phyloP scores from a whole-genome alignment of 2,329 filamentous ascomycete genomes.

The Colletotrichum cereale region DNA sequence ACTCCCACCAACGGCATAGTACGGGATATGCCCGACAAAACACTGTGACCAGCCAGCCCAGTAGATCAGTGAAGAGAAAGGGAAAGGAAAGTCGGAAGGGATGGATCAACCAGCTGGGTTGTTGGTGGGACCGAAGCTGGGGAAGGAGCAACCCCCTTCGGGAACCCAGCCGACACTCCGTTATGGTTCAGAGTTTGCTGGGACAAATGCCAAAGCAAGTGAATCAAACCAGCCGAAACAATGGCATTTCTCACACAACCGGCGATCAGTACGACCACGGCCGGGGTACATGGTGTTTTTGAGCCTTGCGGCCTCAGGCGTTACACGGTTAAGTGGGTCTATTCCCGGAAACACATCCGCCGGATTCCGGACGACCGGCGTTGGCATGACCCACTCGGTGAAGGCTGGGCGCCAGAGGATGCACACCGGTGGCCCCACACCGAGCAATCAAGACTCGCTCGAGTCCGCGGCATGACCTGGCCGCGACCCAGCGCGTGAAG shows the following conservation, averaged over 20 bases:
- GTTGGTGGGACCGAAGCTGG: slow-evolving; percentile 12
- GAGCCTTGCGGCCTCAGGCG: slow-evolving; percentile 21
- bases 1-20: neutral
- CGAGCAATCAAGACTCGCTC: slow-evolving; percentile 7
- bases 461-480: neutral
- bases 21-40: slow-evolving; percentile 24
- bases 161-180: slow-evolving; percentile 23
- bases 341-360: slow-evolving; percentile 28
- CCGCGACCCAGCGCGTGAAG: neutral
- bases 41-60: neutral
- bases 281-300: neutral
- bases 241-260: slow-evolving; percentile 29
- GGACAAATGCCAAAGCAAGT: slow-evolving; percentile 12
- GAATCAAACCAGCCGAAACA: slow-evolving; percentile 39
- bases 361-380: slow-evolving; percentile 35
- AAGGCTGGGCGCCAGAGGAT: neutral
- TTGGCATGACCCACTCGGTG: slow-evolving; percentile 34
- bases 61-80: neutral
- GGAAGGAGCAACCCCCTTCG: slow-evolving; percentile 20
- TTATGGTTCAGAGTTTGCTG: slow-evolving; percentile 6
- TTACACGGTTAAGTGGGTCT: neutral
- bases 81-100: neutral
- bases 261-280: slow-evolving; percentile 28
- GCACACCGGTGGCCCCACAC: slow-evolving; percentile 18
- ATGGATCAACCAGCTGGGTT: slow-evolving; percentile 9